phyloP scores from a whole-genome alignment of 2,329 filamentous ascomycete genomes.

The Aspergillus pseudoglaucus region DNA sequence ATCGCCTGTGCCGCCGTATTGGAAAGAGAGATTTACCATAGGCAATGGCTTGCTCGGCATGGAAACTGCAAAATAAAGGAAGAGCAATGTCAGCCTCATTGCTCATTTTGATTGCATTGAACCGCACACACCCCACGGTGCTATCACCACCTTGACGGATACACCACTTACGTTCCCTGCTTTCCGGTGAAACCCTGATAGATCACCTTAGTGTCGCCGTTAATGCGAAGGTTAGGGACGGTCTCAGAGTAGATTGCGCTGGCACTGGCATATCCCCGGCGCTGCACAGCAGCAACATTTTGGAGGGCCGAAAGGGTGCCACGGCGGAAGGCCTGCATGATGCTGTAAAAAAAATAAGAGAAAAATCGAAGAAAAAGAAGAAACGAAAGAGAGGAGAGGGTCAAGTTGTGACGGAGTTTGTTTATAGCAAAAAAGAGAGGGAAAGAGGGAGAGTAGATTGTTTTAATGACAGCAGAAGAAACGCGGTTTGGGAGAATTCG shows the following conservation, averaged over 20 bases:
- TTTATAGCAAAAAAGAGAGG: slow-evolving; percentile 6
- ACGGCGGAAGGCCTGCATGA: slow-evolving; percentile 81
- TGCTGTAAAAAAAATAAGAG: slow-evolving; percentile 14
- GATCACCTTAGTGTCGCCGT: slow-evolving; percentile 84
- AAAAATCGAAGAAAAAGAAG: slow-evolving; percentile 12
- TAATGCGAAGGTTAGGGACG: slow-evolving; percentile 84
- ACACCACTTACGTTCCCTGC: slow-evolving; percentile 76
- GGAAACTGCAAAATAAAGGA: slow-evolving; percentile 60
- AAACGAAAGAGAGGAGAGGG: slow-evolving; percentile 6
- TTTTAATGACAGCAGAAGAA: slow-evolving; percentile 5
- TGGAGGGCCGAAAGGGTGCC: slow-evolving; percentile 63
- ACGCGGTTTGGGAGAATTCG: slow-evolving; percentile 26
- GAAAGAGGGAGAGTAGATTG: slow-evolving; percentile 4
- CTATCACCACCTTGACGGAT: neutral
- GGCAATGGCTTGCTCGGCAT: slow-evolving; percentile 94
- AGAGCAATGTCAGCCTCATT: slow-evolving; percentile 26
- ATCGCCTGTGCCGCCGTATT: neutral
- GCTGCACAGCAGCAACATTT: slow-evolving; percentile 54
- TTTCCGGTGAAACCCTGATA: slow-evolving; percentile 97
- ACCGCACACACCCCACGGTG: neutral
- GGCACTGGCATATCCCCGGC: slow-evolving; percentile 68
- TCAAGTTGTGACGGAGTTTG: slow-evolving; percentile 6
- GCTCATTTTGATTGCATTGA: slow-evolving; percentile 1
- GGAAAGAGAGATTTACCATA: slow-evolving; percentile 61
- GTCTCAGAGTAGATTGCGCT: slow-evolving; percentile 65